Evolutionary conservation across 225 moss, liverwort and hornwort species (phyloP).

Genomic region (Sphagnum tenellum): DNA sequence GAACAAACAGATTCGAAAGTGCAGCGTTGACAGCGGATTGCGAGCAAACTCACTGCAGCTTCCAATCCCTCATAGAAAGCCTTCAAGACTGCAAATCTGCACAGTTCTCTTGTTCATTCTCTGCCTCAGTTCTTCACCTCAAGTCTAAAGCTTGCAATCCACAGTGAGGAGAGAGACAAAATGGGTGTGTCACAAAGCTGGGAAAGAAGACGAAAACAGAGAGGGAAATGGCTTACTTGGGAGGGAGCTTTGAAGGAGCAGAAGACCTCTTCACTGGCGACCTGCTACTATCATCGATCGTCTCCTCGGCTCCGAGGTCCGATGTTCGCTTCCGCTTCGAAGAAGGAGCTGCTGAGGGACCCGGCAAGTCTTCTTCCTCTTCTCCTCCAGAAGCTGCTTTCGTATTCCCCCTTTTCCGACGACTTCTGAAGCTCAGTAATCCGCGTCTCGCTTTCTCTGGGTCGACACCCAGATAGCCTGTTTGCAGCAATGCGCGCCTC

Average conservation of each 20-base stretch:
- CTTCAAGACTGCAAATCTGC: constrained; percentile 51
- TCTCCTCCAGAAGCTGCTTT: constrained; percentile 27
- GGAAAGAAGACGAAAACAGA: neutral
- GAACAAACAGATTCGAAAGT: constrained; percentile 67
- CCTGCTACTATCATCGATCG: neutral
- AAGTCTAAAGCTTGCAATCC: neutral
- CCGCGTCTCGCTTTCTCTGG: constrained; percentile 14
- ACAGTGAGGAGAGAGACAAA: neutral
- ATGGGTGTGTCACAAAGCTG: neutral
- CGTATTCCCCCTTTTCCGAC: constrained; percentile 1
- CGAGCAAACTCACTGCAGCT: constrained; percentile 64
- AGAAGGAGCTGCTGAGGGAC: constrained; percentile 9
- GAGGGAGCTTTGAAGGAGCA: constrained; percentile 14
- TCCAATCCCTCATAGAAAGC: constrained; percentile 85
- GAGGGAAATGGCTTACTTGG: constrained; percentile 10
- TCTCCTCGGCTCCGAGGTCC: no score
- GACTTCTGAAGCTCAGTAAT: constrained; percentile 49
- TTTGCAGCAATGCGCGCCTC: no score
- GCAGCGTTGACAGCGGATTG: constrained; percentile 74
- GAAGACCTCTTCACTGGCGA: constrained; percentile 11
- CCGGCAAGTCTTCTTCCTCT: constrained; percentile 4
- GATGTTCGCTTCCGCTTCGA: neutral
- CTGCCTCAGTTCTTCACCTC: neutral
- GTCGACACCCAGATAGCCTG: constrained; percentile 3
- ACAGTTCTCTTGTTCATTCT: neutral